Evolutionary conservation across 768 basidiomycete species (phyloP).

Genomic region (Lanmaoa pseudosensibilis): DNA sequence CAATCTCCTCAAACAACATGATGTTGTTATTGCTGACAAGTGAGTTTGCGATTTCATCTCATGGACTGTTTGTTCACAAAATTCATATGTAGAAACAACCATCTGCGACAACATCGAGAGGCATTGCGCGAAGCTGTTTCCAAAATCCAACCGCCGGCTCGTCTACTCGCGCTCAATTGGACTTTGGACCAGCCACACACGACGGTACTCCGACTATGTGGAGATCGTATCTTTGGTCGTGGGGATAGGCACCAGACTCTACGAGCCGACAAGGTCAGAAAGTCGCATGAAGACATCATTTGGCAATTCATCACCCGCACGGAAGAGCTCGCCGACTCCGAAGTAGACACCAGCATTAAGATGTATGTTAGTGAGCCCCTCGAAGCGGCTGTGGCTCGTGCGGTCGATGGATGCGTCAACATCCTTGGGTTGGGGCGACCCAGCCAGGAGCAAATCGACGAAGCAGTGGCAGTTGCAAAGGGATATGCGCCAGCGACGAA

Average conservation of each 20-base stretch:
- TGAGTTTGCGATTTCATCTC: slow-evolving; percentile 35
- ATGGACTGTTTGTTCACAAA: not conserved
- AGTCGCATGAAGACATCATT: slow-evolving; percentile 76
- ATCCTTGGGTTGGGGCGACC: slow-evolving; percentile 57
- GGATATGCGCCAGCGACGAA: slow-evolving; percentile 40
- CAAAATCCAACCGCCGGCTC: slow-evolving; percentile 51
- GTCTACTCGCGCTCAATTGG: slow-evolving; percentile 85
- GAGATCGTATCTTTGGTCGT: slow-evolving; percentile 68
- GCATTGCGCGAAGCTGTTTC: slow-evolving; percentile 59
- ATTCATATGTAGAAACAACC: slow-evolving; percentile 74
- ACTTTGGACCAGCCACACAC: slow-evolving; percentile 53
- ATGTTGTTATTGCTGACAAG: slow-evolving; percentile 94
- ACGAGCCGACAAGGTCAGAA: slow-evolving; percentile 50
- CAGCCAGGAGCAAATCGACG: slow-evolving; percentile 51
- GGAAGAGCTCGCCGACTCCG: slow-evolving; percentile 58
- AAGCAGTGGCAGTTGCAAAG: slow-evolving; percentile 40
- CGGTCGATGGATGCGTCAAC: slow-evolving; percentile 56
- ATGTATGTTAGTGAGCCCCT: slow-evolving; percentile 61
- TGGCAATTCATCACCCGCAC: slow-evolving; percentile 70
- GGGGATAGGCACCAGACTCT: slow-evolving; percentile 88
- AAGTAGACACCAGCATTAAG: slow-evolving; percentile 70
- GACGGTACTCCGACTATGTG: slow-evolving; percentile 72
- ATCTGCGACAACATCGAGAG: slow-evolving; percentile 75
- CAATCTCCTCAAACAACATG: slow-evolving; percentile 54
- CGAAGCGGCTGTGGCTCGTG: slow-evolving; percentile 54